These are phyloP conservation scores for Rhinocladiella mackenziei DNA, from an alignment of 2,329 filamentous ascomycete genomes.

Conservation along the genomic window DNA sequence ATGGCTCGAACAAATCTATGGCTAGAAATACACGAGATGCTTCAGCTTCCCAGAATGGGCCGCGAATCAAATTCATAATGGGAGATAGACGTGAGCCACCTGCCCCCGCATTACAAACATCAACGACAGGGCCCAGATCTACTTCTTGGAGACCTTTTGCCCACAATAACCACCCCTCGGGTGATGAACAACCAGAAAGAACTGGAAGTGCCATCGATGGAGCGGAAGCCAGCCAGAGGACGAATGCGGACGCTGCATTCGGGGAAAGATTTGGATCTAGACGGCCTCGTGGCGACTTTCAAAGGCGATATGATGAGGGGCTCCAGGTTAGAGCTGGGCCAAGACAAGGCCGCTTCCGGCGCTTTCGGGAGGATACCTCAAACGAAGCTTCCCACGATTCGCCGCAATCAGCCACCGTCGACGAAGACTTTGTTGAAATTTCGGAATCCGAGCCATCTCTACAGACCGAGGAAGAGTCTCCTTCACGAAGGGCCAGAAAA, in stretches of 20 bases:
- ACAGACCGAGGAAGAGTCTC: slow-evolving; percentile 1
- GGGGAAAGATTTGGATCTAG: neutral
- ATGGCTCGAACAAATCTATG: no score
- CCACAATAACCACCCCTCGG: no score
- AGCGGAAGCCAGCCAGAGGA: no score
- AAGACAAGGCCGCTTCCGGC: neutral
- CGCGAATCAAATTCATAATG: no score
- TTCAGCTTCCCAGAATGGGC: no score
- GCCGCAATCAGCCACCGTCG: neutral
- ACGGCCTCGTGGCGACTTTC: neutral
- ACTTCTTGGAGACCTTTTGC: no score
- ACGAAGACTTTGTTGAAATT: neutral
- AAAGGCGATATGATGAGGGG: slow-evolving; percentile 1
- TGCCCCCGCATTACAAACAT: no score
- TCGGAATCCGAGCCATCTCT: neutral
- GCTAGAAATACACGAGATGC: no score
- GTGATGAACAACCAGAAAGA: no score
- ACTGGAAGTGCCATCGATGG: no score
- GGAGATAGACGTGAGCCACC: no score
- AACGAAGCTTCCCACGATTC: neutral
- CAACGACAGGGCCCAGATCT: no score
- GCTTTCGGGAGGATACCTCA: neutral
- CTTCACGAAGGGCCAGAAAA: slow-evolving; percentile 2
- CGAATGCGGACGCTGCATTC: neutral
- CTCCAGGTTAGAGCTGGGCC: neutral